Evolutionary conservation across 352 stramenopile species (phyloP).

Genomic region (Phytopythium vexans): DNA sequence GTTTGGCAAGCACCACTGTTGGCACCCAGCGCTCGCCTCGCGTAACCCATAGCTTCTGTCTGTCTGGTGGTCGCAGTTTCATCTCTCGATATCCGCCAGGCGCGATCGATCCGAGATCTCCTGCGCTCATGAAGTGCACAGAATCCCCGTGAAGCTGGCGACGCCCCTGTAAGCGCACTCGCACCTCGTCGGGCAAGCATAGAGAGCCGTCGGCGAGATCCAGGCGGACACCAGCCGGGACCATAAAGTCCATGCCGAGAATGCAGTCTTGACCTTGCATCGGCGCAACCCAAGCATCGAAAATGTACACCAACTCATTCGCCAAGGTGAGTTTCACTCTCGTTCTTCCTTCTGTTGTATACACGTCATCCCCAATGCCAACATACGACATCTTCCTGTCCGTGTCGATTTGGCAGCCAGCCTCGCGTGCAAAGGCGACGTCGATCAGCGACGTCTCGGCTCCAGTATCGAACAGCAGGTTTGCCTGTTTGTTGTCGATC

Average conservation of each 20-base stretch:
- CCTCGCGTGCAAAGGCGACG: constrained; percentile 16
- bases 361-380: constrained; percentile 7
- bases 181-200: constrained; percentile 10
- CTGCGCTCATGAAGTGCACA: neutral
- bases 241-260: constrained; percentile 16
- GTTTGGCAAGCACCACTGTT: neutral
- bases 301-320: constrained; percentile 8
- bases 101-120: neutral
- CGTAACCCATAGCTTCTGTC: constrained; percentile 8
- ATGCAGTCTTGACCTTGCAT: constrained; percentile 10
- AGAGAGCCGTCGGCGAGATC: constrained; percentile 8
- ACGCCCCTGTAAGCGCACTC: neutral
- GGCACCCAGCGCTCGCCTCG: constrained; percentile 4
- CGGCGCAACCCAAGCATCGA: constrained; percentile 10
- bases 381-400: constrained; percentile 8
- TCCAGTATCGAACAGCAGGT: constrained; percentile 15
- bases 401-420: constrained; percentile 12
- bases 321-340: constrained; percentile 4
- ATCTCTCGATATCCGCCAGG: neutral
- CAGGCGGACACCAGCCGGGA: constrained; percentile 4
- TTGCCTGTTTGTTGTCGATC: constrained; percentile 14
- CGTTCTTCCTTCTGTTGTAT: constrained; percentile 1
- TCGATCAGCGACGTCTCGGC: constrained; percentile 18
- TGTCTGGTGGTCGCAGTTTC: neutral
- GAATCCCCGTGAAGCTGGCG: neutral